These are phyloP conservation scores for Pezicula radicicola DNA, from an alignment of 2,329 filamentous ascomycete genomes.

Conservation along the genomic window DNA sequence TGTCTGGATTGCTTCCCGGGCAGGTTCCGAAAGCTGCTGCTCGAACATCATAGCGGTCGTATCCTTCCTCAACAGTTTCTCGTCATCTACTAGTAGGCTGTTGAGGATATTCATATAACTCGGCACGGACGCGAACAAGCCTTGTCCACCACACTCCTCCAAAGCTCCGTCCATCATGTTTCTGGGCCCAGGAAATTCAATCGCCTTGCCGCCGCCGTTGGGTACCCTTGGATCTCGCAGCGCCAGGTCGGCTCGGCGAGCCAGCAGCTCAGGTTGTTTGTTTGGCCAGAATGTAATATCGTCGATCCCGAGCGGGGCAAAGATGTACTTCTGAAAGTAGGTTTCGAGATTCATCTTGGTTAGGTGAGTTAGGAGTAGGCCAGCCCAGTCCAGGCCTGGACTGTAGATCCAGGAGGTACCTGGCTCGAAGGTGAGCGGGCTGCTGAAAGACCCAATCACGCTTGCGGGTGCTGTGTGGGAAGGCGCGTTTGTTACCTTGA, in stretches of 20 bases:
- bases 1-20: not conserved
- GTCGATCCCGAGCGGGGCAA: slow-evolving; percentile 17
- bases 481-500: slow-evolving; percentile 11
- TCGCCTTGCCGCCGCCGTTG: not conserved
- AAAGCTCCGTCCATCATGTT: not conserved
- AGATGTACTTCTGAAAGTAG: slow-evolving; percentile 44
- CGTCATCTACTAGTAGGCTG: slow-evolving; percentile 46
- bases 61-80: slow-evolving; percentile 37
- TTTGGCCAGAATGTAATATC: not conserved
- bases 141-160: slow-evolving; percentile 30
- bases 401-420: slow-evolving; percentile 6
- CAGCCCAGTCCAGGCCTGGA: slow-evolving; percentile 18
- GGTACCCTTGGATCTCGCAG: not conserved
- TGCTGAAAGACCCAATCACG: slow-evolving; percentile 3
- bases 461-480: slow-evolving; percentile 10
- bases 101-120: slow-evolving; percentile 40
- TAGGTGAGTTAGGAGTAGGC: slow-evolving; percentile 42
- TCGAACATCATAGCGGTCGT: slow-evolving; percentile 41
- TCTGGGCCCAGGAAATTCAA: no score
- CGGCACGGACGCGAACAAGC: slow-evolving; percentile 28
- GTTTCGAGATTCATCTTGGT: slow-evolving; percentile 40
- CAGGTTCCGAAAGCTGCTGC: not conserved
- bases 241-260: slow-evolving; percentile 15
- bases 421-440: slow-evolving; percentile 2
- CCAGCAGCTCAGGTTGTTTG: slow-evolving; percentile 18